phyloP scores from a whole-genome alignment of 345 rosid species.

The Gynandropsis gynandra region DNA sequence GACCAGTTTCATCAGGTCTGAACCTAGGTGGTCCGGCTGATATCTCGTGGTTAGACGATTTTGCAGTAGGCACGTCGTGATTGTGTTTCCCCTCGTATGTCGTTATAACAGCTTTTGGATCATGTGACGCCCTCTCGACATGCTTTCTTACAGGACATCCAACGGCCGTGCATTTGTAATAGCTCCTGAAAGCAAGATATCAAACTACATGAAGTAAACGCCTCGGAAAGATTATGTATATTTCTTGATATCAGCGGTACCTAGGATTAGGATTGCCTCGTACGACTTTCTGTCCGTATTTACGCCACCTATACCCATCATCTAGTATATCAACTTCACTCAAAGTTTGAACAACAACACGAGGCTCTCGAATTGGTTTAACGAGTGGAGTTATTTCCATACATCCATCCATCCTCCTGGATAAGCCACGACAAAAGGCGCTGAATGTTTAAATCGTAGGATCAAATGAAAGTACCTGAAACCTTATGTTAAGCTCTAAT shows the following conservation, averaged over 20 bases:
- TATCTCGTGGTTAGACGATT: conserved; percentile 42
- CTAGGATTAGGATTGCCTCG: conserved; percentile 97
- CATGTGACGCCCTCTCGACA: conserved; percentile 97
- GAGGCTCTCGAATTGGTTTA: conserved; percentile 92
- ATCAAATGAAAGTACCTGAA: conserved; percentile 4
- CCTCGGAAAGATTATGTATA: neutral
- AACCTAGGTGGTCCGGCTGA: conserved; percentile 36
- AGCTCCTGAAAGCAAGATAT: conserved; percentile 53
- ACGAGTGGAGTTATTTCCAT: conserved; percentile 70
- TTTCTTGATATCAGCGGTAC: conserved; percentile 22
- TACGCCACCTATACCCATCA: conserved; percentile 98
- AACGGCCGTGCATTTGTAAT: conserved; percentile 86
- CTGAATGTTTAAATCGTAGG: conserved; percentile 16
- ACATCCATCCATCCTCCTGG: conserved; percentile 76
- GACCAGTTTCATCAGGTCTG: conserved; percentile 37
- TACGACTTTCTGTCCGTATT: conserved; percentile 98
- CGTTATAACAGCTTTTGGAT: conserved; percentile 90
- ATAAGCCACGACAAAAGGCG: conserved; percentile 18
- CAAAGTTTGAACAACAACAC: conserved; percentile 88
- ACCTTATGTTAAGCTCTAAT: conserved; percentile 12
- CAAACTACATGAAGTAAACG: too few relatives aligned
- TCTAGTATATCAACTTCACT: conserved; percentile 97
- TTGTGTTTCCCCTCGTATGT: conserved; percentile 97
- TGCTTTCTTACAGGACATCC: conserved; percentile 97
- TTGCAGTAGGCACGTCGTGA: conserved; percentile 85